Evolutionary conservation across 768 basidiomycete genomes (phyloP), one percentile per base, ranked within the genome.

Genomic region (Daedaleopsis nitida): DNA sequence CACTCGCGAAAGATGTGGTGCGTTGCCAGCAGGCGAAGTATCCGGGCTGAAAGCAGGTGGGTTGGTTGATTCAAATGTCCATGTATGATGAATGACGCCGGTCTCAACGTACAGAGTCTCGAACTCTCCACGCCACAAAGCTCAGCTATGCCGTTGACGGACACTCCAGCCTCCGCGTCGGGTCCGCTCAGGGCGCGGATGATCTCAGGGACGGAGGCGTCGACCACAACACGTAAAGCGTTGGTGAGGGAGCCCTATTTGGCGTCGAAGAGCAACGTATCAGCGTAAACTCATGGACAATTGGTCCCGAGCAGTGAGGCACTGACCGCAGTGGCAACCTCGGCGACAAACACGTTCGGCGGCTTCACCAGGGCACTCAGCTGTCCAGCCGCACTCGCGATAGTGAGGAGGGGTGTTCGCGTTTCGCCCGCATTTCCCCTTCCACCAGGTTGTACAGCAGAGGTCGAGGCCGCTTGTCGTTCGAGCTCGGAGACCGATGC

Each of bases 181-280:
- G 42, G 80, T 78, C 7, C 78, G 75, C 8, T 70, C 60, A n/a
- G 74, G 69, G 38, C 78, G 1, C 75, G 72, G 14, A 81, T 62
- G 3, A 80, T 77, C 58, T 80, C 79, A 1, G 73, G 74, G 11
- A 79, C 76, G 53, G 75, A 70, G 1, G 70, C 67, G 45, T 76
- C 70, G 23, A 75, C 55, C 17, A 65, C 70, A 1, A 69, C 69
- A 4, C 74, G 65, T 4, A 77, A 64, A 1, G 47, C 52, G 13
- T 12, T 17, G 39, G 13, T 42, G 39, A 42, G 39, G 13, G 39
- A 13, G 39, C 17, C 17, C 39, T 42, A 17, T 17, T n/a, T n/a
- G 39, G 11, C 39, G 13, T 12, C 11, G 13, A 42, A 42, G 5
- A 42, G 39, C 39, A 3, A 42, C 10, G 39, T 3, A 42, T 42